These are phyloP conservation scores for Aspergillus cristatus DNA, from an alignment of 495 filamentous ascomycete genomes.

Conservation along the genomic window DNA sequence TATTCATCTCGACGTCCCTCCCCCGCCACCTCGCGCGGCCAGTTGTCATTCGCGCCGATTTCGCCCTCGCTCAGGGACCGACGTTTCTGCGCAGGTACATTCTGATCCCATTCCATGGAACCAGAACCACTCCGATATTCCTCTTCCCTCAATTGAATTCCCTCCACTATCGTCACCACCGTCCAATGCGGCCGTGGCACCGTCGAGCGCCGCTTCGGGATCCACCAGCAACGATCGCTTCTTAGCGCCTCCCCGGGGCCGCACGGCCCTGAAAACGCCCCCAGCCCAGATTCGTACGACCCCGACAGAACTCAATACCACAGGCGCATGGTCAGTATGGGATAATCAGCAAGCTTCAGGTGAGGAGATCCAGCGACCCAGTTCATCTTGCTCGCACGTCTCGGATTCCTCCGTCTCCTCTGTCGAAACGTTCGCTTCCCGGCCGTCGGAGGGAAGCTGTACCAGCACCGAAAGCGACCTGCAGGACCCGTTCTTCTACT, in stretches of 20 bases:
- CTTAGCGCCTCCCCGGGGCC: conserved; percentile 38
- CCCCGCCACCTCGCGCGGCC: conserved; percentile 43
- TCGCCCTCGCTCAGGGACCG: conserved; percentile 37
- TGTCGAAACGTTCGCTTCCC: conserved; percentile 54
- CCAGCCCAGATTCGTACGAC: conserved; percentile 43
- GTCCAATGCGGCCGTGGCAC: conserved; percentile 13
- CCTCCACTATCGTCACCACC: conserved; percentile 17
- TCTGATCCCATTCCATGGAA: conserved; percentile 21
- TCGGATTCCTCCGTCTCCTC: conserved; percentile 67
- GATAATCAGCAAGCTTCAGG: conserved; percentile 23
- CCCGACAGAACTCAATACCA: conserved; percentile 20
- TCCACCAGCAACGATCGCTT: conserved; percentile 34
- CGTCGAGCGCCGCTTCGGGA: conserved; percentile 7
- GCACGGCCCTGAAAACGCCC: conserved; percentile 55
- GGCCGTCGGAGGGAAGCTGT: conserved; percentile 58
- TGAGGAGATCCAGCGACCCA: conserved; percentile 41
- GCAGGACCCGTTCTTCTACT: conserved; percentile 46
- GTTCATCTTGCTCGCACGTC: conserved; percentile 50
- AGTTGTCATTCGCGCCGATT: conserved; percentile 38
- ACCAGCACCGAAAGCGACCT: conserved; percentile 57
- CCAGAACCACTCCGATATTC: conserved; percentile 30
- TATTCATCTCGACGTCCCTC: conserved; percentile 30
- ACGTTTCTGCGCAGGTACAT: conserved; percentile 30
- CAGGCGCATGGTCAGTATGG: conserved; percentile 20
- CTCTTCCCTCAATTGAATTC: conserved; percentile 54